These are phyloP conservation scores for Delonix regia DNA, from an alignment of 306 rosid genomes.

Conservation along the genomic window DNA sequence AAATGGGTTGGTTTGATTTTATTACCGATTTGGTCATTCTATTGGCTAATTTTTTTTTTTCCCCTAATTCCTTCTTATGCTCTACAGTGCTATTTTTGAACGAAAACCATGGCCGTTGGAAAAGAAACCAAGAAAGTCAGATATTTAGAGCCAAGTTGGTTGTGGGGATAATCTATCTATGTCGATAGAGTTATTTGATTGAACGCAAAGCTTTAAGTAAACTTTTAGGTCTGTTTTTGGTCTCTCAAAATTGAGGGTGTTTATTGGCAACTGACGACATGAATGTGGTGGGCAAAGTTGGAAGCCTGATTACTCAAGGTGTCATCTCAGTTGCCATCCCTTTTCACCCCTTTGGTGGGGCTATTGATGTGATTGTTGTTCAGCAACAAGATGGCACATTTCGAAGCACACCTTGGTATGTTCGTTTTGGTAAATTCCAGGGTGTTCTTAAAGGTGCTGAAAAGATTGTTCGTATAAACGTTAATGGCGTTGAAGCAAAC, in stretches of 20 bases:
- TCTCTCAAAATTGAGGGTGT: slow-evolving; percentile 41
- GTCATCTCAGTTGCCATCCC: slow-evolving; percentile 95
- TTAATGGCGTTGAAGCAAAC: slow-evolving; percentile 79
- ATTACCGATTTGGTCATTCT: not conserved
- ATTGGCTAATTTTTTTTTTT: no score
- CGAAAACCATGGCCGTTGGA: slow-evolving; percentile 32
- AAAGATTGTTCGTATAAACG: slow-evolving; percentile 72
- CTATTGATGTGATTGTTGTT: slow-evolving; percentile 94
- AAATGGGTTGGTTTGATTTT: slow-evolving; percentile 7
- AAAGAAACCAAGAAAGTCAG: slow-evolving; percentile 27
- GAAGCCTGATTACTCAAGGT: slow-evolving; percentile 82
- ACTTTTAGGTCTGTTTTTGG: slow-evolving; percentile 36
- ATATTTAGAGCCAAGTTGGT: slow-evolving; percentile 5
- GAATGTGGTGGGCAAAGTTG: slow-evolving; percentile 93
- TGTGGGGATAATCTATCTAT: slow-evolving; percentile 38
- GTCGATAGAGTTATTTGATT: slow-evolving; percentile 32
- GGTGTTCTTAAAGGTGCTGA: slow-evolving; percentile 94
- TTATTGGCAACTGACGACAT: slow-evolving; percentile 47
- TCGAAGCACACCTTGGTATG: slow-evolving; percentile 94
- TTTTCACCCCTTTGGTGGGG: slow-evolving; percentile 98
- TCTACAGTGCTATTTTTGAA: slow-evolving; percentile 45
- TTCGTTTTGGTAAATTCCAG: slow-evolving; percentile 94
- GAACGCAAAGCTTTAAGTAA: slow-evolving; percentile 36
- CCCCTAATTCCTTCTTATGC: slow-evolving; percentile 1
- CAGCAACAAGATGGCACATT: slow-evolving; percentile 95